Percentiles rank a stretch among this genome's conserved stretches.
phyloP scores from a whole-genome alignment of 169 alveolate species.

The Miamiensis avidus region DNA sequence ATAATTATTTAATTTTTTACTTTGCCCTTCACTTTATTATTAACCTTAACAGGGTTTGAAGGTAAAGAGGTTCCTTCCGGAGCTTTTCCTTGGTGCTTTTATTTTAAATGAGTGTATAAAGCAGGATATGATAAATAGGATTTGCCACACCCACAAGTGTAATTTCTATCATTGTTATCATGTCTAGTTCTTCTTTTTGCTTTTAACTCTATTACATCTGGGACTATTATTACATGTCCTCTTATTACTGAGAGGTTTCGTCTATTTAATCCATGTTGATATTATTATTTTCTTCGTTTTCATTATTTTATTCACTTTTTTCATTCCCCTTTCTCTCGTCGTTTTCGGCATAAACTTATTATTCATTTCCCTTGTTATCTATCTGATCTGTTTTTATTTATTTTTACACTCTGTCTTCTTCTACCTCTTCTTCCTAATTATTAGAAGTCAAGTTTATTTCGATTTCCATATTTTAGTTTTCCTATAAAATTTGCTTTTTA shows the following conservation, averaged over 20 bases:
- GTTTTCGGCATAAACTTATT: neutral
- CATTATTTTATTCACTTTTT: neutral
- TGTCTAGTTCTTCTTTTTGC: conserved; percentile 67
- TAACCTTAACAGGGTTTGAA: too few species aligned
- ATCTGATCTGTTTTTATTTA: too few species aligned
- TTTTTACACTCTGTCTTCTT: too few species aligned
- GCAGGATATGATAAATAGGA: conserved; percentile 88
- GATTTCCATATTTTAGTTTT: too few species aligned
- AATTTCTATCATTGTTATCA: conserved; percentile 77
- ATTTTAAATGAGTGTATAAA: conserved; percentile 86
- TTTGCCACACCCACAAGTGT: conserved; percentile 89
- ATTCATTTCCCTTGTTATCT: too few species aligned
- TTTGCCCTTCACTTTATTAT: neutral
- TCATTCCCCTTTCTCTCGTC: neutral
- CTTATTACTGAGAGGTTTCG: neutral
- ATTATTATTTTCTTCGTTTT: neutral
- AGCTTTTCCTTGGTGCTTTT: conserved; percentile 80
- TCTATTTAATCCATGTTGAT: neutral
- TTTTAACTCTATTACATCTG: too few species aligned
- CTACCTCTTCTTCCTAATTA: too few species aligned
- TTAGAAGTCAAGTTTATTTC: too few species aligned
- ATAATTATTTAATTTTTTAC: too few species aligned
- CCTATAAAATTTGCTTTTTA: too few species aligned
- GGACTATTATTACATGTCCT: neutral
- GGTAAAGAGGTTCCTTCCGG: conserved; percentile 76